These are phyloP conservation scores for Suillus lakei DNA, from an alignment of 768 basidiomycete species.

Conservation along the genomic window DNA sequence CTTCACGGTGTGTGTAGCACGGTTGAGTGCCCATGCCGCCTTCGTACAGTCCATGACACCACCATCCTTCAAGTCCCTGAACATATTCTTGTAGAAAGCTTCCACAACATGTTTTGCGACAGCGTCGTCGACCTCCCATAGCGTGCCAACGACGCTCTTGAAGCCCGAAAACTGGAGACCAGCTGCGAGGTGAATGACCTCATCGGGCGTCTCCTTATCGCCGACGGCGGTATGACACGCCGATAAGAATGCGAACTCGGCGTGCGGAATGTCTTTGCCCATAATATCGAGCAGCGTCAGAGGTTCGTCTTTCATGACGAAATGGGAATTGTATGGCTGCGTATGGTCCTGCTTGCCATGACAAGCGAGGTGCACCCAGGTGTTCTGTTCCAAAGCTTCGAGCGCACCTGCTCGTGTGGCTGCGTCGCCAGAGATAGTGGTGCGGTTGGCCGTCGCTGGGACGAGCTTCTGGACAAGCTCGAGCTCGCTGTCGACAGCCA, in stretches of 20 bases:
- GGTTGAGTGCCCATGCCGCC: conserved; percentile 8
- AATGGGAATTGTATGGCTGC: conserved; percentile 17
- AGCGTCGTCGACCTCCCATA: conserved; percentile 20
- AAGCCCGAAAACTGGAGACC: conserved; percentile 26
- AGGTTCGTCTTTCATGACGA: not conserved
- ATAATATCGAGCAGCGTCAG: conserved; percentile 11
- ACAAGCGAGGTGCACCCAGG: conserved; percentile 26
- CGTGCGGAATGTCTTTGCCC: not conserved
- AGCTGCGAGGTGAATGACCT: conserved; percentile 26
- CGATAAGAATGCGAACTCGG: conserved; percentile 20
- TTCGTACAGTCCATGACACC: conserved; percentile 9
- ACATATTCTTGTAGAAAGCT: conserved; percentile 4
- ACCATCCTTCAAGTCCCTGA: not conserved
- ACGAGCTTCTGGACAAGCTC: conserved; percentile 22
- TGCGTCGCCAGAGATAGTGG: not conserved
- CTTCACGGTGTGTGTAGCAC: not conserved
- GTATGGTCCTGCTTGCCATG: conserved; percentile 16
- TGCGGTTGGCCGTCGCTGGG: conserved; percentile 7
- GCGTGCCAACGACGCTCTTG: conserved; percentile 26
- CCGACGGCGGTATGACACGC: conserved; percentile 29
- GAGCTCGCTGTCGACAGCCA: conserved; percentile 7
- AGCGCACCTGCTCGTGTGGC: conserved; percentile 6
- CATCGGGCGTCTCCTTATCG: conserved; percentile 19
- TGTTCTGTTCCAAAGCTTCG: not conserved
- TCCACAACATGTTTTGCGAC: not conserved